A percentile compares a stretch with the other conserved stretches of the same genome.
These are phyloP conservation scores for Pistacia vera DNA, from an alignment of 345 rosid genomes.

Conservation along the genomic window DNA sequence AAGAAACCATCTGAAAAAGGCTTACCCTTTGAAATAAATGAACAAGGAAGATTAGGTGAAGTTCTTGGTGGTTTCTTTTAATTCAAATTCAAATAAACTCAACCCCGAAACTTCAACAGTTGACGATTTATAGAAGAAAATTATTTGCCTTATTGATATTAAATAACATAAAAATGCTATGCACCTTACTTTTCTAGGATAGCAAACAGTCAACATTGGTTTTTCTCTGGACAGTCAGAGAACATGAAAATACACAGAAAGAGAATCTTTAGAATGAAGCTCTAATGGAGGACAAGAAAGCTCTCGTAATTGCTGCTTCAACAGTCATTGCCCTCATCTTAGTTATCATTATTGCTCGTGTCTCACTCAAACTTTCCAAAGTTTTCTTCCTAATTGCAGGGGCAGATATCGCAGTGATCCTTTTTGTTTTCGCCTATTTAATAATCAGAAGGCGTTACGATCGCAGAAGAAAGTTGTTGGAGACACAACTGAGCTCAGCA, in stretches of 20 bases:
- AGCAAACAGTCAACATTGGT: background rate
- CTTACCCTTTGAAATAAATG: too few species aligned
- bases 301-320: conserved; percentile 37
- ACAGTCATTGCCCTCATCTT: conserved; percentile 34
- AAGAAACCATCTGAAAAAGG: too few species aligned
- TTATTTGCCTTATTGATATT: background rate
- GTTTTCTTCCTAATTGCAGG: conserved; percentile 67
- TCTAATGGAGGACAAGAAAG: conserved; percentile 81
- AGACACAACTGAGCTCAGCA: conserved; percentile 45
- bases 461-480: conserved; percentile 43
- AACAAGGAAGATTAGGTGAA: too few species aligned
- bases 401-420: conserved; percentile 58
- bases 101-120: background rate
- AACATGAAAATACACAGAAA: background rate
- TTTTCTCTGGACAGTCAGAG: background rate
- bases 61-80: too few species aligned
- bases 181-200: background rate
- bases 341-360: conserved; percentile 44
- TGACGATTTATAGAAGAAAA: background rate
- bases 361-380: conserved; percentile 57
- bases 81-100: too few species aligned
- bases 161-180: background rate
- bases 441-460: conserved; percentile 48
- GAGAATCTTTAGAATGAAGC: conserved; percentile 16
- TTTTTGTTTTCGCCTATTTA: conserved; percentile 52